Conservation (phyloP, 257 asterid species). For the Solanum lignicaule region DNA sequence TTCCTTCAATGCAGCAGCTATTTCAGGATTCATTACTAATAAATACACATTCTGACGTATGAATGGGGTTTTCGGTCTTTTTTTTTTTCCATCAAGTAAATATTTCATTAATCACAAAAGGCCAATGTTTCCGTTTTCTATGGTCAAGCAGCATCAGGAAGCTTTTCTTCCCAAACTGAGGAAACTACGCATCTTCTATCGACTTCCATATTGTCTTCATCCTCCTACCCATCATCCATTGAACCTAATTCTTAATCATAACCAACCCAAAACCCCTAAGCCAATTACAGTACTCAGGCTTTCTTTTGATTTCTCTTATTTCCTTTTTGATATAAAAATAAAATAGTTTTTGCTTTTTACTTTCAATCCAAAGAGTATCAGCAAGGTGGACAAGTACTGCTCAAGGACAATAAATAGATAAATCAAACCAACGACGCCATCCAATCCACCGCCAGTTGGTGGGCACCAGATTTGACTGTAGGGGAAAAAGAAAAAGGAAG, state of each 20-base stretch:
- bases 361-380: not conserved
- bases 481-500: too few species aligned
- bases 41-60: not conserved
- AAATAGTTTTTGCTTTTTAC: not conserved
- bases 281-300: not conserved
- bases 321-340: not conserved
- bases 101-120: not conserved
- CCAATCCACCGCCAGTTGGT: not conserved
- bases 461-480: not conserved
- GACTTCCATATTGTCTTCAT: not conserved
- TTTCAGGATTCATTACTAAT: not conserved
- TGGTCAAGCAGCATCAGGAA: not conserved
- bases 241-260: not conserved
- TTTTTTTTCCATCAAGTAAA: not conserved
- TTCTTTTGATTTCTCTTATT: not conserved
- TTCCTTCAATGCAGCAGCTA: not conserved
- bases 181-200: not conserved
- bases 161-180: not conserved
- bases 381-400: not conserved
- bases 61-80: not conserved
- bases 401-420: not conserved
- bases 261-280: not conserved
- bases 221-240: not conserved
- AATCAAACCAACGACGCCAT: not conserved
- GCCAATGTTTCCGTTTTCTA: not conserved